Percentiles rank a stretch among this genome's conserved stretches.
Evolutionary conservation across 2,329 filamentous ascomycete species (phyloP).

Genomic region (Coniochaeta prunicola): DNA sequence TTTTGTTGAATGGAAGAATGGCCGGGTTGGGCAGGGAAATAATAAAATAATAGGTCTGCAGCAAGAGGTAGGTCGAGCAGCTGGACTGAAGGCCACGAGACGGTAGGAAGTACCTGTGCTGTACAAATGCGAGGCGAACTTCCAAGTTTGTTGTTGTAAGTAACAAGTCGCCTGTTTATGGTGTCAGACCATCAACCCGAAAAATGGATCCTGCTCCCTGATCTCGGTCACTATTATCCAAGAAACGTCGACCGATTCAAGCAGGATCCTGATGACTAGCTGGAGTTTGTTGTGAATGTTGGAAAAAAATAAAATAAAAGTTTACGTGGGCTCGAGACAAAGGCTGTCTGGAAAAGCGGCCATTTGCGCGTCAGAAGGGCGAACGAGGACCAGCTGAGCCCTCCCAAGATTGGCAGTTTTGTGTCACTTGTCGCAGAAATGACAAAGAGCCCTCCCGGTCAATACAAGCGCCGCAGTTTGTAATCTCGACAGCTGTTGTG

Average conservation of each 20-base stretch:
- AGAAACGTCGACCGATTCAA: not conserved
- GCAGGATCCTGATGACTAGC: not conserved
- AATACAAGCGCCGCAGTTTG: not conserved
- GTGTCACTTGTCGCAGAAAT: not conserved
- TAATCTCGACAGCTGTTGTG: not conserved
- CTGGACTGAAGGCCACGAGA: not conserved
- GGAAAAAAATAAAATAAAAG: not conserved
- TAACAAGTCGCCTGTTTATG: not conserved
- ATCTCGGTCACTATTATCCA: not conserved
- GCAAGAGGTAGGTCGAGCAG: not conserved
- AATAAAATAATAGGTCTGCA: conserved; percentile 2
- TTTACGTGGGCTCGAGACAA: conserved; percentile 5
- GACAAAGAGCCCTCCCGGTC: not conserved
- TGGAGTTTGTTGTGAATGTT: not conserved
- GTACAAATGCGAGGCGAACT: not conserved
- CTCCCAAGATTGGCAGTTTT: not conserved
- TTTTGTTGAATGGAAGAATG: conserved; percentile 2
- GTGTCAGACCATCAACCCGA: not conserved
- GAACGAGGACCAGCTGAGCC: conserved; percentile 2
- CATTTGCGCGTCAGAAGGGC: conserved; percentile 4
- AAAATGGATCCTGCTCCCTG: not conserved
- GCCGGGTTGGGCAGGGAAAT: conserved; percentile 1
- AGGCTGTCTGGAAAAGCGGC: conserved; percentile 5
- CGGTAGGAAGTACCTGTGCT: not conserved
- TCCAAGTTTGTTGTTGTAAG: not conserved